Conservation (phyloP, 371 early-diverging fungal genomes). For the Choanephora cucurbitarum region DNA sequence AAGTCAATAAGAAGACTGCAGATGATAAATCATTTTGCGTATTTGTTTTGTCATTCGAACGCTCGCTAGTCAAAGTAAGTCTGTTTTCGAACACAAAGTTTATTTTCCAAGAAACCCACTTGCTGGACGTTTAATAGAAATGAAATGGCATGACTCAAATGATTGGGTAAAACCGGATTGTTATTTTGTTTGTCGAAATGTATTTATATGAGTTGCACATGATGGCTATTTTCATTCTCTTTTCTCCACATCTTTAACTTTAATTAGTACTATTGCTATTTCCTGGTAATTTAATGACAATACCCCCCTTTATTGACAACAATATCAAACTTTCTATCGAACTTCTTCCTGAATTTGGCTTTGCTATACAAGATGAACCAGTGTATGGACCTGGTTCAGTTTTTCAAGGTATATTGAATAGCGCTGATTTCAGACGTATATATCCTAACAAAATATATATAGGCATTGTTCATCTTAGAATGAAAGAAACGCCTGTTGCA, state of each 20-base stretch:
- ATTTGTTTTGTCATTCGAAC: no score
- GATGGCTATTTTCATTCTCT: background rate
- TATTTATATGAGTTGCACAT: conserved; percentile 1
- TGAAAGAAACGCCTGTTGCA: conserved; percentile 21
- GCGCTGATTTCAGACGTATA: no score
- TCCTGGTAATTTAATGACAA: conserved; percentile 18
- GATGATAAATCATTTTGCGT: no score
- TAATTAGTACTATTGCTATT: background rate
- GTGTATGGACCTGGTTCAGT: conserved; percentile 48
- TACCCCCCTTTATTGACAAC: conserved; percentile 15
- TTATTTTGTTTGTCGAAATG: background rate
- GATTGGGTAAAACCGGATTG: conserved; percentile 11
- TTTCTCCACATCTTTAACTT: background rate
- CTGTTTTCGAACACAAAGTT: no score
- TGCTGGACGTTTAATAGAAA: conserved; percentile 1
- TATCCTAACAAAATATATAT: background rate
- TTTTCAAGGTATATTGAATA: conserved; percentile 36
- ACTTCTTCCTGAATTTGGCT: conserved; percentile 47
- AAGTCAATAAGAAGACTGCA: no score
- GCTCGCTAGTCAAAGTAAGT: no score
- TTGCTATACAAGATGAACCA: conserved; percentile 34
- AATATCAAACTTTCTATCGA: conserved; percentile 26
- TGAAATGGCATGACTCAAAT: conserved; percentile 13
- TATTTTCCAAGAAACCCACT: no score
- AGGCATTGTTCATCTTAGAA: conserved; percentile 30